Base-by-base conservation (phyloP, 129 eudicot genomes). In the Logfia minima region DNA sequence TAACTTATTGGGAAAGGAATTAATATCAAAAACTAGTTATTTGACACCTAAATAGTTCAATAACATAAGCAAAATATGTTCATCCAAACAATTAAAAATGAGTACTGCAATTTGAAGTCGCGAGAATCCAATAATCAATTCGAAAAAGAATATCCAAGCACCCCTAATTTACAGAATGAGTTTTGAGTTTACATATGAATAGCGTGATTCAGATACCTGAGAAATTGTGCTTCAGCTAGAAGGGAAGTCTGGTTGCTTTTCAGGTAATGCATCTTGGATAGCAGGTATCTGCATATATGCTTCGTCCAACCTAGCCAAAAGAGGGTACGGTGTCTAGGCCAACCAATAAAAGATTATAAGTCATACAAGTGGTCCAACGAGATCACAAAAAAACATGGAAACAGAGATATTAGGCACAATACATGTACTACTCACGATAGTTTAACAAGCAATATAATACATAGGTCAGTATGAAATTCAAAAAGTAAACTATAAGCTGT, bases 221-320 rank as follows among this genome's bases (percentile, higher is more conserved):
- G 8, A 18, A 11, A 63, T 79, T 64, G n/a, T 63, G 59, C 10
- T 52, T 55, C 41, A 68, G 68, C 28, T 68, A 55, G 71, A 70
- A 74, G 75, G 80, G 64, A 26, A 80, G 84, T 92, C 98, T 52
- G 96, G 96, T 78, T 92, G 98, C 61, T 88, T 92, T 76, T 84
- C 96, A 2, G 98, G 96, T 85, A 76, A 32, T 9, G 96, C 94
- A 76, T 88, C 86, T 66, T 70, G 82, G 67, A 92, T 83, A 53
- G 96, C 96, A 66, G 93, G 92, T 23, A 77, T 63, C 68, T 92
- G 85, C 72, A 82, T 61, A 77, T 92, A 92, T 68, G 90, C 84
- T 71, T 90, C 88, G 58, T 84, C 39, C 53, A 92, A 24, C 89
- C 91, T 88, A 16, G 68, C 66, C 59, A 92, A 82, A 61, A 85